Evolutionary conservation across 768 basidiomycete genomes (phyloP), one percentile per base, ranked within the genome.

Genomic region (Russula brevipes): DNA sequence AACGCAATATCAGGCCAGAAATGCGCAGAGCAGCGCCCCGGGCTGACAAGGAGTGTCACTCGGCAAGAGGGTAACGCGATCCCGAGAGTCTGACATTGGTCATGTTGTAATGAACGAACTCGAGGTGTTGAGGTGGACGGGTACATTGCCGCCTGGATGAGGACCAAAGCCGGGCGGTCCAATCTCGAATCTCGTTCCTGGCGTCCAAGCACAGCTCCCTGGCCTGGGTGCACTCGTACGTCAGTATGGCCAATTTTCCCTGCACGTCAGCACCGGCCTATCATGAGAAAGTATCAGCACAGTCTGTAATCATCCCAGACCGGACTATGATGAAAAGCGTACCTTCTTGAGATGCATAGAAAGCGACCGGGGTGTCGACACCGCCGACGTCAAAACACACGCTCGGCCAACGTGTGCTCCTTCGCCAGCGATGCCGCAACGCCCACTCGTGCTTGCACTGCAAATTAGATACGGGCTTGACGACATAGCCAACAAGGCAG

Each of bases 401-500:
- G 56, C 45, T 57, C 56, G 56, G 56, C 56, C 56, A 57, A 57
- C 56, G 55, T 56, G 33, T 45, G 31, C 55, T 45, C 42, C 55
- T 56, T 56, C 55, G 33, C 41, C 30, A 17, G n/a, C 44, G 55
- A 31, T 8, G 31, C 6, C 31, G n/a, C 33, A 16, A 35, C 44
- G 19, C 55, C 31, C 33, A 56, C 16, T 24, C 24, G 24, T 24
- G n/a, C 42, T 35, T 56, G 42, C n/a, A 45, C 33, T 24, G 24
- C 24, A 24, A 24, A 24, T 24, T 24, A 24, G 24, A 24, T 24
- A 24, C 24, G 24, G 24, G 24, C 24, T 24, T 24, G 24, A 24
- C 24, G 24, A 24, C 24, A 24, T 24, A 24, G 24, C 24, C 24
- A 24, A 24, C 24, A 24, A 24, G 24, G 24, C 24, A 24, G 24